Evolutionary conservation across 1,139 yeast species (phyloP).

Genomic region (Nakaseomyces uthaithaninus): DNA sequence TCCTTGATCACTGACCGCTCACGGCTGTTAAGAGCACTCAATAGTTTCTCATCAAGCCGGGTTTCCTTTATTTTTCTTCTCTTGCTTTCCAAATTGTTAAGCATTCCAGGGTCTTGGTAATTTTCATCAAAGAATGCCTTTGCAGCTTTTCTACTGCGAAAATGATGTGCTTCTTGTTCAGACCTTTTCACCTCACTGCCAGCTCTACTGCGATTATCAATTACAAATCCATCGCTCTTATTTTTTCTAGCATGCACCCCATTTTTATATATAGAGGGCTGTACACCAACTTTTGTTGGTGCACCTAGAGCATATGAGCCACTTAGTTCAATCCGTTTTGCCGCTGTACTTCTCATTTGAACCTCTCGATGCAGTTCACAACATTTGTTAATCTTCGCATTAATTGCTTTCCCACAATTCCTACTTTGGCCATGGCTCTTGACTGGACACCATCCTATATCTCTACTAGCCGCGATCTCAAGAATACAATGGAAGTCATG

Average conservation of each 20-base stretch:
- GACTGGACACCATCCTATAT: conserved; percentile 60
- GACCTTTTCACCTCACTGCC: conserved; percentile 19
- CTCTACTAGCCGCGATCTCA: conserved; percentile 66
- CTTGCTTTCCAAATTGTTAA: conserved; percentile 31
- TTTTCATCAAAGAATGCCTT: conserved; percentile 42
- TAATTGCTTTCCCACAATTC: conserved; percentile 53
- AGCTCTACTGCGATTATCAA: conserved; percentile 13
- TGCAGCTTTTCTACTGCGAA: conserved; percentile 37
- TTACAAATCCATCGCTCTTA: conserved; percentile 11
- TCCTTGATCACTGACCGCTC: conserved; percentile 3
- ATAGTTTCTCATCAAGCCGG: conserved; percentile 18
- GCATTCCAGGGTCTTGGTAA: conserved; percentile 42
- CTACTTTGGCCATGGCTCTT: conserved; percentile 38
- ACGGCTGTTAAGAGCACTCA: conserved; percentile 12
- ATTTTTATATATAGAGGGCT: conserved; percentile 31
- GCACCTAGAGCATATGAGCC: conserved; percentile 45
- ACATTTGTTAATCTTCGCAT: conserved; percentile 42
- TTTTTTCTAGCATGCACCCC: conserved; percentile 8
- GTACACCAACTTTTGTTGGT: conserved; percentile 37
- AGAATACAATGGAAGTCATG: conserved; percentile 46
- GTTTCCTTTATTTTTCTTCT: conserved; percentile 25
- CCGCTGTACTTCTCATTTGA: conserved; percentile 44
- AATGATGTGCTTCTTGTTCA: conserved; percentile 28
- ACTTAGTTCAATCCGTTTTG: conserved; percentile 66
- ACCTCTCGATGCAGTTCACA: conserved; percentile 70